Percentiles rank a stretch among this genome's conserved stretches.
phyloP scores from a whole-genome alignment of 805 yeast species.

The Kodamaea hsintzibuensis region DNA sequence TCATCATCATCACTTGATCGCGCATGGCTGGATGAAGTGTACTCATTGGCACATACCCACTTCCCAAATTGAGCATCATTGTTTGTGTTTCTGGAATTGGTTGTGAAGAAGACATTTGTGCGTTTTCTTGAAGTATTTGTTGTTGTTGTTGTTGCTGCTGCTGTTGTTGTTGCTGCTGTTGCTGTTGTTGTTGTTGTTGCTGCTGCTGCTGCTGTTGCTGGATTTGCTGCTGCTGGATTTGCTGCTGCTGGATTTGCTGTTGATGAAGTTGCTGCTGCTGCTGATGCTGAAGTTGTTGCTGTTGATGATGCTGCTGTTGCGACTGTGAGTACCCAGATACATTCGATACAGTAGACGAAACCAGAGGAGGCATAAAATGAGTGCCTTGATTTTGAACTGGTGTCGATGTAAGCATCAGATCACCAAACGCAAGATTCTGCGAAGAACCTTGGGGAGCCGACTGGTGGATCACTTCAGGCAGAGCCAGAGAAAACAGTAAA shows the following conservation, averaged over 20 bases:
- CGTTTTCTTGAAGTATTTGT: slow-evolving; percentile 3
- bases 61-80: slow-evolving; percentile 22
- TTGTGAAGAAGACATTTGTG: slow-evolving; percentile 12
- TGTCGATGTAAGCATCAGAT: slow-evolving; percentile 7
- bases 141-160: background rate
- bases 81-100: background rate
- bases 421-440: slow-evolving; percentile 1
- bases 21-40: slow-evolving; percentile 20
- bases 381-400: slow-evolving; percentile 1
- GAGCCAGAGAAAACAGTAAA: background rate
- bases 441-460: background rate
- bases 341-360: slow-evolving; percentile 2
- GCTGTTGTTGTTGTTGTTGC: background rate
- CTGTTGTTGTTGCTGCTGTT: slow-evolving; percentile 7
- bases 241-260: background rate
- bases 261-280: background rate
- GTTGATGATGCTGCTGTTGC: background rate
- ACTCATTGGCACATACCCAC: slow-evolving; percentile 20
- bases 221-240: background rate
- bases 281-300: background rate
- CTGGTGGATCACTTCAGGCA: slow-evolving; percentile 2
- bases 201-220: slow-evolving; percentile 2
- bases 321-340: background rate
- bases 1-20: slow-evolving; percentile 19
- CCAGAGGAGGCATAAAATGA: slow-evolving; percentile 3